Conservation (phyloP, 345 rosid species). For the Salix koriyanagi region DNA sequence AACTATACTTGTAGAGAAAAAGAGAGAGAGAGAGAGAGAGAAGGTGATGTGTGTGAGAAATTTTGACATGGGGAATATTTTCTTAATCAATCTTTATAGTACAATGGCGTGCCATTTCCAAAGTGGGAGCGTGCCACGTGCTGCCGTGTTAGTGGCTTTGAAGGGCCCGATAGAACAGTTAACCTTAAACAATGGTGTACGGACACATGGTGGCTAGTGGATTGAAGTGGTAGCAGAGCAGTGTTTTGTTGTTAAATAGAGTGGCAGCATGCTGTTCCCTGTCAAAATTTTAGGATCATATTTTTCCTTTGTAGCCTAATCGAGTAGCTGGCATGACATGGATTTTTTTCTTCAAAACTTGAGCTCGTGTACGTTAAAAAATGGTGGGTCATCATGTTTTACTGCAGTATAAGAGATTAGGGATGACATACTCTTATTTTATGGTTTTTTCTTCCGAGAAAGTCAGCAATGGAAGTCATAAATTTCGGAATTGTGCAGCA, state of each 20-base stretch:
- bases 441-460: background rate
- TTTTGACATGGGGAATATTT: background rate
- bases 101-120: background rate
- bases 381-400: slow-evolving; percentile 26
- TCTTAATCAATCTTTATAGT: background rate
- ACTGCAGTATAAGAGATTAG: background rate
- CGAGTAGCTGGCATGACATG: slow-evolving; percentile 17
- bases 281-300: slow-evolving; percentile 3
- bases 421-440: too few species aligned
- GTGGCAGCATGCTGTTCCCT: slow-evolving; percentile 37
- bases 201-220: background rate
- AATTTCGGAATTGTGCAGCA: slow-evolving; percentile 13
- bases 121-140: slow-evolving; percentile 12
- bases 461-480: slow-evolving; percentile 1
- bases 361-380: slow-evolving; percentile 39
- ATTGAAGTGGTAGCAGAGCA: background rate
- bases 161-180: slow-evolving; percentile 20
- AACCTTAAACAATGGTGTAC: slow-evolving; percentile 23
- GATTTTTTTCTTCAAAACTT: slow-evolving; percentile 38
- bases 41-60: background rate
- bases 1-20: too few species aligned
- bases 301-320: background rate
- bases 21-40: too few species aligned
- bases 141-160: slow-evolving; percentile 17
- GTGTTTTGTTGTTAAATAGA: slow-evolving; percentile 28